Base-by-base conservation (phyloP, 2,329 filamentous ascomycete genomes). In the Tolypocladium nubicola region DNA sequence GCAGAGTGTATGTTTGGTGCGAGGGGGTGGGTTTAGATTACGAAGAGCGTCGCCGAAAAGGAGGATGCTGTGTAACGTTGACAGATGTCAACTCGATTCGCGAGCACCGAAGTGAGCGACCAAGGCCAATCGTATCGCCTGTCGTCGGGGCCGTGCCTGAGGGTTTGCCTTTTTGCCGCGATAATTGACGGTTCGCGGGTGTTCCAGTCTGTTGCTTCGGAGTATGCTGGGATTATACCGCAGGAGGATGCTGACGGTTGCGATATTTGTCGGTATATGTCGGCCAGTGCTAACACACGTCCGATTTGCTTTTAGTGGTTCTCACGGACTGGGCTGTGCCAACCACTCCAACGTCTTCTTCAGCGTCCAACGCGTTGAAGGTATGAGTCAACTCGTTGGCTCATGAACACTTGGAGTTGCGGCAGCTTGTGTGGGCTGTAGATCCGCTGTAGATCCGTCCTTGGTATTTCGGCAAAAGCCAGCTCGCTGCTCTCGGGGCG, bases 11-110 rank as follows among this genome's bases (percentile, higher is more conserved):
- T 40, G 19, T 23, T 9, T 47, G 14, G 52, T 54, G 52, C 52
- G 39, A 54, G 52, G 52, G 52, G 23, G 38, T 30, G 52, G 10
- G 21, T 14, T 7, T 23, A 54, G 7, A 37, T 35, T 37, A 19
- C 40, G 45, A n/a, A 50, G 47, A 37, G 10, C 0, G 30, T 21
- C 19, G 47, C 30, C 7, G 19, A 52, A 35, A 13, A 19, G 30
- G 13, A 52, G 33, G 4, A 54, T 50, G 58, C 39, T 16, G 56
- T 59, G 58, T 54, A 55, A 59, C 56, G 52, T 52, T 19, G 55
- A 26, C 33, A 53, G 39, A 43, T 43, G 52, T n/a, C 52, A 35
- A 19, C 13, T 40, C 38, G 13, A 30, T 41, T 54, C 38, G 23
- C 37, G 16, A 23, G 38, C 23, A 11, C 26, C 23, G 11, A 30